phyloP scores from a whole-genome alignment of 1,284 basidiomycete genomes.

The Marasmius tenuissimus region DNA sequence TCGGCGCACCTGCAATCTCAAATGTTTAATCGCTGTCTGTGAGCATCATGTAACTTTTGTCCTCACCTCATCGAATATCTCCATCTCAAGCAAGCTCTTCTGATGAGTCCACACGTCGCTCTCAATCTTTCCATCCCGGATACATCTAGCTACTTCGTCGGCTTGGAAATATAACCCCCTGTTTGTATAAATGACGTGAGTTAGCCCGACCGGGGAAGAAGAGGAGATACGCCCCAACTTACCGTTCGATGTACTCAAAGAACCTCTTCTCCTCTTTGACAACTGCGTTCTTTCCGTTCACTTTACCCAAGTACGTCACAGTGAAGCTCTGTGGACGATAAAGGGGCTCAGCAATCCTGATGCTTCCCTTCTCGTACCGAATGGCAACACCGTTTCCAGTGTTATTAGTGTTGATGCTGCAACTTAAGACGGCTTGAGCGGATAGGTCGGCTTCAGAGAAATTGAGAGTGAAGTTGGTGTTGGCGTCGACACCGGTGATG shows the following conservation, averaged over 20 bases:
- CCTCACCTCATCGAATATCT: constrained; percentile 78
- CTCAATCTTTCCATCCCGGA: constrained; percentile 75
- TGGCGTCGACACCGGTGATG: constrained; percentile 78
- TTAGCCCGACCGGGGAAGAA: neutral
- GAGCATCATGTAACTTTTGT: neutral
- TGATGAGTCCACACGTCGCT: constrained; percentile 73
- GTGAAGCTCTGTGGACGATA: constrained; percentile 64
- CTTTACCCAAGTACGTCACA: constrained; percentile 52
- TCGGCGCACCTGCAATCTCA: constrained; percentile 41
- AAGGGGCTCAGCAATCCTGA: constrained; percentile 62
- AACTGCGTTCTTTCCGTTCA: constrained; percentile 44
- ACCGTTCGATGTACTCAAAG: constrained; percentile 55
- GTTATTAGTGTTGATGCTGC: constrained; percentile 54
- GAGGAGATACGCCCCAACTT: neutral
- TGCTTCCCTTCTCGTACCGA: constrained; percentile 68
- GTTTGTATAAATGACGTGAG: neutral
- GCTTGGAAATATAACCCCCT: constrained; percentile 75
- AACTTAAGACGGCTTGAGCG: constrained; percentile 68
- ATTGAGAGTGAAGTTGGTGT: constrained; percentile 74
- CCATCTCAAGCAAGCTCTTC: constrained; percentile 78
- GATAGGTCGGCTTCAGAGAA: constrained; percentile 54
- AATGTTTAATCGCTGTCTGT: constrained; percentile 2
- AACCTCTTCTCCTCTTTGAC: constrained; percentile 53
- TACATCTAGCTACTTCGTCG: constrained; percentile 82
- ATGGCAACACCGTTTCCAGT: constrained; percentile 54